Conservation (phyloP, 805 yeast species). For the Wickerhamia fluorescens region DNA sequence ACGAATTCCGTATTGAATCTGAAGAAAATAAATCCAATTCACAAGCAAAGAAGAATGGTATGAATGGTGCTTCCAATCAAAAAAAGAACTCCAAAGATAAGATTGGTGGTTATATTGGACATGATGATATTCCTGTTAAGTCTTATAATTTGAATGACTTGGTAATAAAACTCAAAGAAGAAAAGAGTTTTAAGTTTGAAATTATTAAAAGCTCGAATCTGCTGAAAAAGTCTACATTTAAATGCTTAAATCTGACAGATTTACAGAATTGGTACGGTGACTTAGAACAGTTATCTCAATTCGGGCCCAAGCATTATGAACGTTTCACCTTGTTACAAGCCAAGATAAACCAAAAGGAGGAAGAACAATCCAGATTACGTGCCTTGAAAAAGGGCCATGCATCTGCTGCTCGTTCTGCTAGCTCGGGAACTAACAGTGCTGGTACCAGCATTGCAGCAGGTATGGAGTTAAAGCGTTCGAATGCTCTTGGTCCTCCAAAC, state of each 20-base stretch:
- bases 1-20: conserved; percentile 32
- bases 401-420: background rate
- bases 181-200: conserved; percentile 26
- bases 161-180: conserved; percentile 25
- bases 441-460: background rate
- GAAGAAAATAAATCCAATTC: conserved; percentile 7
- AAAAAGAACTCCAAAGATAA: conserved; percentile 20
- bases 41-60: conserved; percentile 3
- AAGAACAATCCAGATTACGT: conserved; percentile 2
- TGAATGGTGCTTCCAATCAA: conserved; percentile 6
- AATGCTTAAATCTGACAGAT: conserved; percentile 38
- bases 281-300: conserved; percentile 44
- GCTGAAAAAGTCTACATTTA: conserved; percentile 31
- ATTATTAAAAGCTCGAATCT: conserved; percentile 21
- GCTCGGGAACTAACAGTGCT: background rate
- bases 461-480: no score
- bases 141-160: conserved; percentile 37
- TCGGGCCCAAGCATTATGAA: conserved; percentile 36
- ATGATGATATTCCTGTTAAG: conserved; percentile 32
- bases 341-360: conserved; percentile 24
- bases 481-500: no score
- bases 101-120: conserved; percentile 34
- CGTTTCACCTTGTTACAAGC: conserved; percentile 44
- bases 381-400: background rate
- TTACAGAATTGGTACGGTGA: conserved; percentile 50